phyloP scores from a whole-genome alignment of 108 stramenopile species.

The Fistulifera solaris region DNA sequence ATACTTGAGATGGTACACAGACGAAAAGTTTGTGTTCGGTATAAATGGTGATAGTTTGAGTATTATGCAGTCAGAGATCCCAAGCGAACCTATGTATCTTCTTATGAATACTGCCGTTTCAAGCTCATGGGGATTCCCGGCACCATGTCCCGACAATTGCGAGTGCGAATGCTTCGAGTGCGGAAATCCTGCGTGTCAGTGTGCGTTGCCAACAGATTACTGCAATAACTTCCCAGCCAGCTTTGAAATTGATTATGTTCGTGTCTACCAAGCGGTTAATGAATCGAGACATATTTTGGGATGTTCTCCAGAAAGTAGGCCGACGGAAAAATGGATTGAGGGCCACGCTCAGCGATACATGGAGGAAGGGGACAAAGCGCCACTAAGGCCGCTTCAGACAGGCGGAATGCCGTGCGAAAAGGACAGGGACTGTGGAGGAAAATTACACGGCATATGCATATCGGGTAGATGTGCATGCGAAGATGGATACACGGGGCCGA shows the following conservation, averaged over 20 bases:
- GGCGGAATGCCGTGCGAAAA: slow-evolving; percentile 55
- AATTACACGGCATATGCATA: slow-evolving; percentile 32
- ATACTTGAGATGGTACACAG: slow-evolving; percentile 72
- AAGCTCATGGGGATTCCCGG: slow-evolving; percentile 78
- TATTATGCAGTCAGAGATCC: slow-evolving; percentile 69
- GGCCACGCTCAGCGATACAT: slow-evolving; percentile 78
- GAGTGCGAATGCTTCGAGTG: slow-evolving; percentile 76
- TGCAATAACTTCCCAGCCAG: slow-evolving; percentile 83
- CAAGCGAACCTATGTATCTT: slow-evolving; percentile 85
- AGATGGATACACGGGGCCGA: slow-evolving; percentile 53
- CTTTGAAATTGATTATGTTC: slow-evolving; percentile 83
- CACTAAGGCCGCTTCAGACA: slow-evolving; percentile 39
- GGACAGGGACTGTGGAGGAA: slow-evolving; percentile 48
- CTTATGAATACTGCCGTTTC: slow-evolving; percentile 84
- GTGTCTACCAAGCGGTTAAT: slow-evolving; percentile 76
- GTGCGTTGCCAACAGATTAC: slow-evolving; percentile 76
- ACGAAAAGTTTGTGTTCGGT: slow-evolving; percentile 57
- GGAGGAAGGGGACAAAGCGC: slow-evolving; percentile 49
- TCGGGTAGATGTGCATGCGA: slow-evolving; percentile 44
- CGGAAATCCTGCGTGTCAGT: slow-evolving; percentile 74
- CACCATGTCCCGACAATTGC: slow-evolving; percentile 73
- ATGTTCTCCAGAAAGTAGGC: slow-evolving; percentile 70
- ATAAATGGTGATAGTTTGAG: slow-evolving; percentile 45
- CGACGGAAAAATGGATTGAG: slow-evolving; percentile 75
- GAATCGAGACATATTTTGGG: slow-evolving; percentile 67